Base-by-base conservation (phyloP, 805 yeast genomes). In the Brettanomyces anomalus region DNA sequence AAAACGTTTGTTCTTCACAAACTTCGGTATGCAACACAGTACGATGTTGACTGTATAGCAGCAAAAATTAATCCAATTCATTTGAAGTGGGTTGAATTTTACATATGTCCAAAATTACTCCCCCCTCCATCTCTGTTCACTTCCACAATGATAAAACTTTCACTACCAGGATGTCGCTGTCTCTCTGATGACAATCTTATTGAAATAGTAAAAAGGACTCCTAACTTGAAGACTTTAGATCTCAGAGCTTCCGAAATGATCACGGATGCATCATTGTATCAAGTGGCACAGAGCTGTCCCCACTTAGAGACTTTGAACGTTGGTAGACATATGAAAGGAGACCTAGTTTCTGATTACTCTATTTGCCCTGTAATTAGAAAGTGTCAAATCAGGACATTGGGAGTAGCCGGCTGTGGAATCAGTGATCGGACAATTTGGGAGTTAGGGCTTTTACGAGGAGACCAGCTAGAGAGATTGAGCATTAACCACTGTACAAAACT, bases 331-430 rank as follows among this genome's bases (percentile, higher is more conserved):
- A 64, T 72, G 28, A 71, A 74, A 41, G 85, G 89, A 31, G 72
- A 76, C 35, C 61, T 73, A 26, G 76, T 89, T 39, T 80, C 95
- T 1, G 90, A 85, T 65, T 67, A 74, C 32, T 77, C 93, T 5
- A 58, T 88, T 20, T 64, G 74, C 13, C 71, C 72, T 13, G 62
- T 88, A 21, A 73, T 79, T 8, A 66, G 67, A 31, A 74, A 74
- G 51, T 80, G 87, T 43, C 57, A 64, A 17, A 68, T 81, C 37
- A 67, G 70, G 37, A 87, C 96, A 0, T 65, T 89, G 36, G 97
- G 97, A 0, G 65, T 87, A 17, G 96, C 97, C 0, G 97, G 97
- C 5, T 86, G 96, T 59, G 68, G 74, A 36, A 72, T 89, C 16
- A 76, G 85, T 6, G 96, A 89, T 63, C 70, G 77, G 36, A 70